Percentiles rank a stretch among this genome's conserved stretches.
phyloP scores from a whole-genome alignment of 2,329 filamentous ascomycete genomes.

The Ophiocordyceps camponoti-floridani region DNA sequence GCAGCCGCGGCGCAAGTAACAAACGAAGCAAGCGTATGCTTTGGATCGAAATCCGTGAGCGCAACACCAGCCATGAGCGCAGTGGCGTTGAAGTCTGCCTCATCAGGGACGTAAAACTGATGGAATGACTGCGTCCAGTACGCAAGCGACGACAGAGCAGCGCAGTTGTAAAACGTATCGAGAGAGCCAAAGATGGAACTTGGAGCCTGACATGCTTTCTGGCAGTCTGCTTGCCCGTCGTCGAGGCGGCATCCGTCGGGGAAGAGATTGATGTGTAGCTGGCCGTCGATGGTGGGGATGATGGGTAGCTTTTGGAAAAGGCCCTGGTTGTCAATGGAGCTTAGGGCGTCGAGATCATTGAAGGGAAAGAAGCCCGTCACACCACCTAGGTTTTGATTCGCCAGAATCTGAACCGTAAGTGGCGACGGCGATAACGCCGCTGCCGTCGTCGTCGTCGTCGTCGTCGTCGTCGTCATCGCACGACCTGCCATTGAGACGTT shows the following conservation, averaged over 20 bases:
- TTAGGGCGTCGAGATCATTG: slow-evolving; percentile 14
- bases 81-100: slow-evolving; percentile 18
- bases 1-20: slow-evolving; percentile 16
- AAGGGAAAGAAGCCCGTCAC: slow-evolving; percentile 19
- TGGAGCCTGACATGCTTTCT: slow-evolving; percentile 13
- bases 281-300: slow-evolving; percentile 14
- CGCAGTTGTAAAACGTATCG: slow-evolving; percentile 21
- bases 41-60: slow-evolving; percentile 13
- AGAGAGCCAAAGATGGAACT: slow-evolving; percentile 14
- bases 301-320: slow-evolving; percentile 16
- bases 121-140: slow-evolving; percentile 14
- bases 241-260: slow-evolving; percentile 12
- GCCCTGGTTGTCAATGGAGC: slow-evolving; percentile 8
- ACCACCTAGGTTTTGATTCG: slow-evolving; percentile 8
- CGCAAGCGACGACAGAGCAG: slow-evolving; percentile 15
- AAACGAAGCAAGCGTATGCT: slow-evolving; percentile 13
- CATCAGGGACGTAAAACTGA: slow-evolving; percentile 12
- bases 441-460: not conserved
- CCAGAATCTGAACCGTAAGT: not conserved
- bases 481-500: too few relatives aligned
- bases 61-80: slow-evolving; percentile 15
- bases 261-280: slow-evolving; percentile 14
- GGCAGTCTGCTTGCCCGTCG: slow-evolving; percentile 9
- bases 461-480: too few relatives aligned
- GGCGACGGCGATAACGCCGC: not conserved